Evolutionary conservation across 2,329 filamentous ascomycete genomes (phyloP).

Genomic region (Penicillium hordei): DNA sequence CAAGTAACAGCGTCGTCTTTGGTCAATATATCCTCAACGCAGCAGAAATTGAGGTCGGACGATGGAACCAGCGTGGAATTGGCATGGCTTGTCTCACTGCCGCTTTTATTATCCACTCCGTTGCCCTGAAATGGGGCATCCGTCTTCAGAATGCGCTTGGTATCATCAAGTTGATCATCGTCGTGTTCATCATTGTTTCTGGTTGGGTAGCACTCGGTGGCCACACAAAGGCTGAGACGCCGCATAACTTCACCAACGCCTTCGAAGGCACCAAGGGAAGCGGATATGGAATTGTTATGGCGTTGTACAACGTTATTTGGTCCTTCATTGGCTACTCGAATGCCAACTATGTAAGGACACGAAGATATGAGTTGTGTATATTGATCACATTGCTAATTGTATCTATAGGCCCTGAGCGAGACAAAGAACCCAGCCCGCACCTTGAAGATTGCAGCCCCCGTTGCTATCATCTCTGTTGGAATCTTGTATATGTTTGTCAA

Average conservation of each 20-base stretch:
- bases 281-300: constrained; percentile 55
- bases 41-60: constrained; percentile 40
- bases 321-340: constrained; percentile 62
- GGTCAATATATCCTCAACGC: constrained; percentile 55
- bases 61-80: constrained; percentile 53
- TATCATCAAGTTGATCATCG: constrained; percentile 51
- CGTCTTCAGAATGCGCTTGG: constrained; percentile 52
- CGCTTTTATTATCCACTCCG: constrained; percentile 50
- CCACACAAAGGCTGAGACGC: constrained; percentile 38
- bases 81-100: constrained; percentile 50
- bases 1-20: constrained; percentile 54
- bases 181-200: constrained; percentile 49
- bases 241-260: constrained; percentile 40
- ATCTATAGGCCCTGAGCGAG: constrained; percentile 49
- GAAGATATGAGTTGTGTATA: constrained; percentile 1
- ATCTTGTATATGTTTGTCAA: constrained; percentile 59
- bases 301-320: constrained; percentile 62
- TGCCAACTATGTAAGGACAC: constrained; percentile 57
- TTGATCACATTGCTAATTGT: constrained; percentile 14
- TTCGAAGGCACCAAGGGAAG: constrained; percentile 41
- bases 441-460: constrained; percentile 56
- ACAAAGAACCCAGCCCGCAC: constrained; percentile 59
- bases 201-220: constrained; percentile 43
- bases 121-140: constrained; percentile 50
- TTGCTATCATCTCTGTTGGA: constrained; percentile 56